Evolutionary conservation across 257 asterid species (phyloP).

Genomic region (Nicotiana undulata): DNA sequence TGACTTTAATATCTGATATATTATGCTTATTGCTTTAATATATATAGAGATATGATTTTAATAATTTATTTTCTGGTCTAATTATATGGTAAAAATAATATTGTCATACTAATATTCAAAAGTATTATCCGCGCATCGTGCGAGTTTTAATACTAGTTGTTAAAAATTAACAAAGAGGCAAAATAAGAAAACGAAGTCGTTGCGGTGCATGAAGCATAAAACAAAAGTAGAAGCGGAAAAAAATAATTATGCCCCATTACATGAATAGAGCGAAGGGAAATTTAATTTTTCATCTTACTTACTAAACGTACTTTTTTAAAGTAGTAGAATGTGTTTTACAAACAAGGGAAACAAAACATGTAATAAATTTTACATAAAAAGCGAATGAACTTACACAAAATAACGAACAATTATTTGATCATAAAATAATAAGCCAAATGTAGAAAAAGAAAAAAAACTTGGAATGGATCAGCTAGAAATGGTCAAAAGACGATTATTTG

Average conservation of each 20-base stretch:
- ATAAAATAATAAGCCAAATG: not conserved
- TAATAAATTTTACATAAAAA: not conserved
- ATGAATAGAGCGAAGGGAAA: not conserved
- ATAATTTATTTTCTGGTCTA: no score
- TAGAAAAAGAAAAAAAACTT: not conserved
- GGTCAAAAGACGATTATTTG: not conserved
- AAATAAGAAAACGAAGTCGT: no score
- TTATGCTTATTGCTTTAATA: no score
- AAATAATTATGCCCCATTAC: not conserved
- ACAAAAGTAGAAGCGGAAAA: no score
- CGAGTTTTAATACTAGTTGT: no score
- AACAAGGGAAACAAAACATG: not conserved
- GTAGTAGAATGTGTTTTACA: not conserved
- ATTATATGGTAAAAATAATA: no score
- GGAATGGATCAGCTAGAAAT: not conserved
- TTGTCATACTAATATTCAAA: no score
- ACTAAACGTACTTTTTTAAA: not conserved
- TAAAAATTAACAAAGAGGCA: no score
- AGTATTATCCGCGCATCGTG: no score
- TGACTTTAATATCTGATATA: no score
- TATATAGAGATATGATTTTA: no score
- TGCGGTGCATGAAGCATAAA: not conserved
- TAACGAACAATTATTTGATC: not conserved
- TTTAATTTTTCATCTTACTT: not conserved
- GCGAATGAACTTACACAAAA: not conserved